Base-by-base conservation (phyloP, 352 stramenopile species). In the Pythium folliculosum region DNA sequence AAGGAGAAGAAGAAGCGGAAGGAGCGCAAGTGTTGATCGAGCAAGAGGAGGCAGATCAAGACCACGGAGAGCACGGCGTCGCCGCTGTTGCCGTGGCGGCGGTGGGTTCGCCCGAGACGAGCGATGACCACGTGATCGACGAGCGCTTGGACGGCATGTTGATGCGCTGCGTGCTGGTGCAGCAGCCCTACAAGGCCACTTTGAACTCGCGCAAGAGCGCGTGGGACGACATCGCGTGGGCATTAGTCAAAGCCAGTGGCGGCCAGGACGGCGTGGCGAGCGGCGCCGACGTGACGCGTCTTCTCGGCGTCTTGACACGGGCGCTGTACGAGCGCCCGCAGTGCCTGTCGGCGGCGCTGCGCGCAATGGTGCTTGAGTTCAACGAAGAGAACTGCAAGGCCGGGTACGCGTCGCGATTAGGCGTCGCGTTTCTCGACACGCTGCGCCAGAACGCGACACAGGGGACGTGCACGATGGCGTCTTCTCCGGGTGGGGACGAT, bases 301-400 rank as follows among this genome's bases (percentile, higher is more conserved):
- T 37, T 14, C 2, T 61, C 5, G 54, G 9, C 5, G 10, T 61
- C 3, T 25, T 61, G 54, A 61, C 54, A 5, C 22, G 27, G 1
- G 17, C 25, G 38, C 54, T 61, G n/a, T n/a, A 52, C 7, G 54
- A 61, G 37, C 10, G 13, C 0, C 54, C 54, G 10, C n/a, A 38
- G 10, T n/a, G 16, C 6, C 38, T 61, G 12, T 19, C 37, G 1
- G 14, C 38, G 19, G 12, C 9, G 12, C 37, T 61, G 16, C 40
- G 54, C 10, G 40, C 5, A 5, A 38, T 43, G 54, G 40, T 61
- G 9, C 54, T 61, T 14, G 14, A 14, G 14, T 51, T 61, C 21
- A 51, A 61, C 19, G 54, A 61, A 40, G 21, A 10, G 19, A 61
- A 61, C 40, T 61, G 16, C 38, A 37, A 40, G 12, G 54, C 37